Conservation (phyloP, 805 yeast species). For the Candida lessepsii region DNA sequence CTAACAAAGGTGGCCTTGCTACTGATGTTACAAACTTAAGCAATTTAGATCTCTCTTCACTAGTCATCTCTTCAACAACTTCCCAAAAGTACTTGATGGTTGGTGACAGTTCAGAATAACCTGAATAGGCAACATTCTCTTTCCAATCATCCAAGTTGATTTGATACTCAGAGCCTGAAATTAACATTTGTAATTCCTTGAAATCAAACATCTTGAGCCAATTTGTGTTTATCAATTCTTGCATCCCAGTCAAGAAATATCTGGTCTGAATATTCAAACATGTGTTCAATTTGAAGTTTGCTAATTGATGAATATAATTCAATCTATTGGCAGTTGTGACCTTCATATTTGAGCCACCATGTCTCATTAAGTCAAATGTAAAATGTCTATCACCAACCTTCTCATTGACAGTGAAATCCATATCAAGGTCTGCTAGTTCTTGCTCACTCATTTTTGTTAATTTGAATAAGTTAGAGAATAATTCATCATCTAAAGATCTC, state of each 20-base stretch:
- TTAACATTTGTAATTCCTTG: slow-evolving; percentile 75
- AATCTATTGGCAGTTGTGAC: slow-evolving; percentile 63
- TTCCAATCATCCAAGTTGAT: slow-evolving; percentile 72
- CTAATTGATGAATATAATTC: slow-evolving; percentile 71
- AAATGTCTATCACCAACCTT: slow-evolving; percentile 36
- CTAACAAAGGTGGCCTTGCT: slow-evolving; percentile 86
- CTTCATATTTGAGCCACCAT: slow-evolving; percentile 53
- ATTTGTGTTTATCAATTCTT: slow-evolving; percentile 59
- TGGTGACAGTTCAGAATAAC: slow-evolving; percentile 51
- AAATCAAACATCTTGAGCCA: slow-evolving; percentile 90
- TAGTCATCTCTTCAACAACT: slow-evolving; percentile 63
- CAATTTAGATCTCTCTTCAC: slow-evolving; percentile 61
- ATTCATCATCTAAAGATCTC: slow-evolving; percentile 62
- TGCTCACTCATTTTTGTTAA: slow-evolving; percentile 52
- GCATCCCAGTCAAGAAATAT: slow-evolving; percentile 68
- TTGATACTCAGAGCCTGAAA: slow-evolving; percentile 73
- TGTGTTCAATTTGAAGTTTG: slow-evolving; percentile 75
- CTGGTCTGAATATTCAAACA: slow-evolving; percentile 57
- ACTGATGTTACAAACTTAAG: slow-evolving; percentile 91
- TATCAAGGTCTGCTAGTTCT: slow-evolving; percentile 57
- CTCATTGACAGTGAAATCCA: slow-evolving; percentile 66
- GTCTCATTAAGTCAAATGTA: slow-evolving; percentile 54
- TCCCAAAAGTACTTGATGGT: slow-evolving; percentile 74
- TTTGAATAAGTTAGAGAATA: slow-evolving; percentile 64
- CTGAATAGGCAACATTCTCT: slow-evolving; percentile 64